Base-by-base conservation (phyloP, 139 green algal species). In the Microglena sp. region DNA sequence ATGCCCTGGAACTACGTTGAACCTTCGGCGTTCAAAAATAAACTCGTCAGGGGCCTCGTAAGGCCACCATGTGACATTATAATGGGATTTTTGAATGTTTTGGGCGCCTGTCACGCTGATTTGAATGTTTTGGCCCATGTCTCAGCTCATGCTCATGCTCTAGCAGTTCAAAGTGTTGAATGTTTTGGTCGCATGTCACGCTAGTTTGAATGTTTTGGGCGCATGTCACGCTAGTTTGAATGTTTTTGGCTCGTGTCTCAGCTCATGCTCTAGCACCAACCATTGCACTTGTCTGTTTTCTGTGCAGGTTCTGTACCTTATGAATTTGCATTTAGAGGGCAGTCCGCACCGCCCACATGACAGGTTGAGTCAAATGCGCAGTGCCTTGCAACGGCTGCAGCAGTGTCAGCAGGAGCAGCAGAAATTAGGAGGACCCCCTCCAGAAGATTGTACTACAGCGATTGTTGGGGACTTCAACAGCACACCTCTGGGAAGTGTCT, bases 241-340 rank as follows among this genome's bases (percentile, higher is more conserved):
- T n/a, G n/a, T n/a, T n/a, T n/a, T n/a, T n/a, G n/a, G n/a, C n/a
- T 50, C 40, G 40, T 50, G 40, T 50, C 40, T 11, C 15, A 15
- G 11, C 15, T 50, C 40, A 50, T 24, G 15, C 11, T 24, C 40
- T 15, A 24, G 40, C 15, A 24, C 40, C 15, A 15, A 50, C 40
- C 40, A 11, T 50, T 50, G 11, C 40, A n/a, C n/a, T n/a, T n/a
- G n/a, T n/a, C n/a, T n/a, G n/a, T n/a, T n/a, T n/a, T n/a, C 15
- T 8, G 18, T 28, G 31, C 59, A 65, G 30, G 55, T 64, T 27
- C 36, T 45, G 24, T 56, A 63, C 7, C 43, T 85, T 1, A 69
- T 71, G 21, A 87, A 88, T 50, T 26, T 82, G 53, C 82, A 88
- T 35, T 60, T 88, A 45, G 82, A 88, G 72, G 82, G 77, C 27